Base-by-base conservation (phyloP, 139 green algal genomes). In the Micractinium sp. region DNA sequence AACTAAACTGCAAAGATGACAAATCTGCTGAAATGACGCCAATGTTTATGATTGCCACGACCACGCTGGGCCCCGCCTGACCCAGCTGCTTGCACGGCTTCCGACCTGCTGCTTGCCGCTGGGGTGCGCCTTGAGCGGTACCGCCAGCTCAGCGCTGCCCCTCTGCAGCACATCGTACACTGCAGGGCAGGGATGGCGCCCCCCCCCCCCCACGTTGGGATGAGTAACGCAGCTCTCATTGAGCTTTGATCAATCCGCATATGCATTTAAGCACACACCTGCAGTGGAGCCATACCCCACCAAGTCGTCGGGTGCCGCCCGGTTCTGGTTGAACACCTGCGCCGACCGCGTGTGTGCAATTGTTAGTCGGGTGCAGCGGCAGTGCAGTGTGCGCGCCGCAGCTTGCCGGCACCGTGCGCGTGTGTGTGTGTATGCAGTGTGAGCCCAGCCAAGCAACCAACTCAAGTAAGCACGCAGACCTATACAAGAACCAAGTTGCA, bases 321-420 rank as follows among this genome's bases (percentile, higher is more conserved):
- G 63, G 82, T 87, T 87, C 29, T 87, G 82, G 38, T 87, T 87
- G 81, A 85, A 85, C 36, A 85, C 53, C n/a, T 81, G 76, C 63
- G 63, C 63, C 63, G 63, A 27, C 63, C 13, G 14, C 63, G 14
- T 9, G 47, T 25, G 7, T 31, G 63, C 63, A 71, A 5, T 12
- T 71, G 63, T 5, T 71, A n/a, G n/a, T n/a, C n/a, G 63, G 14
- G 2, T 5, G 63, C 9, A 27, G 63, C 63, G 14, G 63, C 14
- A 12, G 22, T 71, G 63, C 2, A 5, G 47, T 56, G 47, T 27
- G 63, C 20, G 18, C 14, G 63, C 63, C 20, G 63, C 63, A 71
- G 63, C 63, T 56, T 56, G 9, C 47, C 9, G 47, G 47, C 47
- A 56, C n/a, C n/a, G n/a, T n/a, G 47, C 47, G 9, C 47, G 47